Evolutionary conservation across 305 asterid genomes (phyloP).

Genomic region (Plantago coronopus): DNA sequence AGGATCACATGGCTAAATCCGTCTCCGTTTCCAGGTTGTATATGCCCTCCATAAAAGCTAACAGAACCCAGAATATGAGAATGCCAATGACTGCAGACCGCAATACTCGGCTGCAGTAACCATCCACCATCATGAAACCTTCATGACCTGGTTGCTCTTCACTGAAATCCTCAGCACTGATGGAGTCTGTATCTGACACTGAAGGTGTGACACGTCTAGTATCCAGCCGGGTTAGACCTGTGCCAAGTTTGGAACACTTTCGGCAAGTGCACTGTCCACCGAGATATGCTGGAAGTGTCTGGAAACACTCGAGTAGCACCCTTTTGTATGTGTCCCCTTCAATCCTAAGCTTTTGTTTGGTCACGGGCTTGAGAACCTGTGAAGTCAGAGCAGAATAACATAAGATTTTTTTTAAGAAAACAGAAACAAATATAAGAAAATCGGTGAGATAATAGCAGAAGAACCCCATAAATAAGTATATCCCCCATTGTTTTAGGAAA

Average conservation of each 20-base stretch:
- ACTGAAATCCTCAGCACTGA: constrained; percentile 29
- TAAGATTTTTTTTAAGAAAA: constrained; percentile 11
- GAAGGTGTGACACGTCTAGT: constrained; percentile 15
- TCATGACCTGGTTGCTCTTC: constrained; percentile 27
- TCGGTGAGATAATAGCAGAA: background rate
- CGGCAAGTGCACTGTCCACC: constrained; percentile 80
- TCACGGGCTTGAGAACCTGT: constrained; percentile 79
- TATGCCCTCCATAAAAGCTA: constrained; percentile 55
- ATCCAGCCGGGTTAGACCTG: constrained; percentile 17
- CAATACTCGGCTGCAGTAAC: constrained; percentile 34
- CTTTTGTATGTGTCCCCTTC: constrained; percentile 57
- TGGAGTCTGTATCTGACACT: constrained; percentile 28
- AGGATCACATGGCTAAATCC: constrained; percentile 20
- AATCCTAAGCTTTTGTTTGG: constrained; percentile 75
- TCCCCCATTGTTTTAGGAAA: no score
- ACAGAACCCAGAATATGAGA: constrained; percentile 62
- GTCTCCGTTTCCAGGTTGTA: constrained; percentile 53
- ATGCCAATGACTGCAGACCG: constrained; percentile 58
- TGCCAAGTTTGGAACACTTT: constrained; percentile 41
- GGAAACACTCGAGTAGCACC: constrained; percentile 47
- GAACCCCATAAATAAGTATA: no score
- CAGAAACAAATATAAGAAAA: background rate
- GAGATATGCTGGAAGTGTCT: constrained; percentile 68
- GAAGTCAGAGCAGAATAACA: constrained; percentile 9
- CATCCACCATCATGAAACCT: constrained; percentile 29